These are phyloP conservation scores for Aspergillus phoenicis DNA, from an alignment of 2,329 filamentous ascomycete genomes.

Conservation along the genomic window DNA sequence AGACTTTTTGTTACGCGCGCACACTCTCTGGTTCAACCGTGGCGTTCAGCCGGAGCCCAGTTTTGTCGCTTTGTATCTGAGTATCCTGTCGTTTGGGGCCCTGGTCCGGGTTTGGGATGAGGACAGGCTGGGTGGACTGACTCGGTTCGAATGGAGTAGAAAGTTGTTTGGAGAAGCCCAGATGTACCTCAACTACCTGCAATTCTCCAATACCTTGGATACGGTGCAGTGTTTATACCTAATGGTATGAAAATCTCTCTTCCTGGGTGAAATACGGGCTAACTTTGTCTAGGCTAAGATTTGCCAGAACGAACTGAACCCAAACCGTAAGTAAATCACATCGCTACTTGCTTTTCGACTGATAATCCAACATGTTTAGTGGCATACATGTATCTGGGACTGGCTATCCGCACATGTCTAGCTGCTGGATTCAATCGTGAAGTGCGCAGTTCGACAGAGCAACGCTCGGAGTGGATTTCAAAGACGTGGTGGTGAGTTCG, in stretches of 20 bases:
- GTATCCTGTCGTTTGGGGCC: constrained; percentile 51
- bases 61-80: constrained; percentile 53
- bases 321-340: constrained; percentile 41
- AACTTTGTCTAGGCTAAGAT: constrained; percentile 45
- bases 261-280: neutral
- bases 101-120: constrained; percentile 50
- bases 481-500: constrained; percentile 51
- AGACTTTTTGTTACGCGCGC: constrained; percentile 47
- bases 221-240: constrained; percentile 54
- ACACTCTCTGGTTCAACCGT: constrained; percentile 47
- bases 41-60: constrained; percentile 38
- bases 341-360: constrained; percentile 19
- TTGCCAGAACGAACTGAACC: constrained; percentile 54
- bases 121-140: constrained; percentile 46
- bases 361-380: constrained; percentile 20
- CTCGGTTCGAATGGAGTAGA: constrained; percentile 51
- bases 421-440: constrained; percentile 54
- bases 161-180: constrained; percentile 50
- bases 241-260: constrained; percentile 35
- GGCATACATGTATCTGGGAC: constrained; percentile 54
- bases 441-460: constrained; percentile 36
- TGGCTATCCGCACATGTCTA: constrained; percentile 51
- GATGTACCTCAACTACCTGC: constrained; percentile 41
- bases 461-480: constrained; percentile 43
- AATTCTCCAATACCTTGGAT: constrained; percentile 51